These are phyloP conservation scores for Pseudogymnoascus sp. DNA, from an alignment of 2,329 filamentous ascomycete species.

Conservation along the genomic window DNA sequence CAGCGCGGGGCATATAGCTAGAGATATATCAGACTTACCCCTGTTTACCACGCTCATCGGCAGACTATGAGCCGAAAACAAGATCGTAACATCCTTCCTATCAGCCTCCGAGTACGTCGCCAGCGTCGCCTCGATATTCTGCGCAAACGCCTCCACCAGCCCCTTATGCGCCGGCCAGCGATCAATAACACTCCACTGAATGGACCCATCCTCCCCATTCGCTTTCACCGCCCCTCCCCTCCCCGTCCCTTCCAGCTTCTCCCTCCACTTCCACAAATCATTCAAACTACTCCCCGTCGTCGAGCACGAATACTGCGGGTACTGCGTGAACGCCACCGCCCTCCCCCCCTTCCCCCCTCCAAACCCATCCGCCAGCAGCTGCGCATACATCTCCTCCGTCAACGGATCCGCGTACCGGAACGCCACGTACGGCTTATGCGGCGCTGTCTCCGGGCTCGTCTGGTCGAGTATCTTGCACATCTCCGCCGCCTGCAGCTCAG, in stretches of 20 bases:
- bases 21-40: slow-evolving; percentile 40
- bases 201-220: slow-evolving; percentile 53
- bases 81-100: slow-evolving; percentile 70
- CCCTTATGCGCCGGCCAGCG: slow-evolving; percentile 91
- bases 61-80: slow-evolving; percentile 93
- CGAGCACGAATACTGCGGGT: slow-evolving; percentile 96
- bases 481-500: slow-evolving; percentile 83
- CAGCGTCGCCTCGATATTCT: slow-evolving; percentile 82
- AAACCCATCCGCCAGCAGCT: slow-evolving; percentile 80
- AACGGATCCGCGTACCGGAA: slow-evolving; percentile 92
- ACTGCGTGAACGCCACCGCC: slow-evolving; percentile 95
- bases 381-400: slow-evolving; percentile 87
- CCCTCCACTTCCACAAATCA: slow-evolving; percentile 95
- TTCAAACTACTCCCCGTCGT: slow-evolving; percentile 95
- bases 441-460: slow-evolving; percentile 84
- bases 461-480: slow-evolving; percentile 97
- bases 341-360: slow-evolving; percentile 82
- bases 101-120: slow-evolving; percentile 75
- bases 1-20: slow-evolving; percentile 11
- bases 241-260: slow-evolving; percentile 72
- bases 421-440: slow-evolving; percentile 94
- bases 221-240: slow-evolving; percentile 28
- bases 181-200: slow-evolving; percentile 96
- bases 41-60: slow-evolving; percentile 97
- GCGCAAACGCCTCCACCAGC: slow-evolving; percentile 83